Conservation (phyloP, 192 early-diverging fungal species). For the Gonapodya sp. region DNA sequence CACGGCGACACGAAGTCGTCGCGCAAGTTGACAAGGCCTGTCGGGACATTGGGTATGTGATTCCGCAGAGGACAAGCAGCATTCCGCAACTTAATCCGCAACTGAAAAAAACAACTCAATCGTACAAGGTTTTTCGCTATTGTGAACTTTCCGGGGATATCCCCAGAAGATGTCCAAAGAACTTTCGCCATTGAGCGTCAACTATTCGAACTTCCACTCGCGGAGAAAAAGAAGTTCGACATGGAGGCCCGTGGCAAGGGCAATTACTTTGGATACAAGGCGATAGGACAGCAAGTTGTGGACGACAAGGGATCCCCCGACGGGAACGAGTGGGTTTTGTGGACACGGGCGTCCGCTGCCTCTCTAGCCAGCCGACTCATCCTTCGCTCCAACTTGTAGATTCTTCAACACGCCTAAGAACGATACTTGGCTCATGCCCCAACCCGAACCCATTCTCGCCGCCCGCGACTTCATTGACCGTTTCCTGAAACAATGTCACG, state of each 20-base stretch:
- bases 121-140: neutral
- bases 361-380: neutral
- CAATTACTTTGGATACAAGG: constrained; percentile 10
- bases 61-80: no score
- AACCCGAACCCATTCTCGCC: neutral
- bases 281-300: neutral
- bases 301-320: neutral
- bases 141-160: neutral
- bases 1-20: neutral
- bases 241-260: constrained; percentile 6
- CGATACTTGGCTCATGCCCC: neutral
- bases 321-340: constrained; percentile 7
- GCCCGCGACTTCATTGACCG: neutral
- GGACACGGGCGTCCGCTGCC: neutral
- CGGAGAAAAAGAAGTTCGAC: neutral
- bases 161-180: neutral
- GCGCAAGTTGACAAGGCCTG: neutral
- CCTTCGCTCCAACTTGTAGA: neutral
- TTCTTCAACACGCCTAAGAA: constrained; percentile 3
- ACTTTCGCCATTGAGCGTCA: neutral
- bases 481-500: neutral
- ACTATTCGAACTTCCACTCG: neutral
- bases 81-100: no score
- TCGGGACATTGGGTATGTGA: neutral
- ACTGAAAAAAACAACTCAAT: no score